Conservation (phyloP, 257 asterid genomes). For the Thymus quinquecostatus region DNA sequence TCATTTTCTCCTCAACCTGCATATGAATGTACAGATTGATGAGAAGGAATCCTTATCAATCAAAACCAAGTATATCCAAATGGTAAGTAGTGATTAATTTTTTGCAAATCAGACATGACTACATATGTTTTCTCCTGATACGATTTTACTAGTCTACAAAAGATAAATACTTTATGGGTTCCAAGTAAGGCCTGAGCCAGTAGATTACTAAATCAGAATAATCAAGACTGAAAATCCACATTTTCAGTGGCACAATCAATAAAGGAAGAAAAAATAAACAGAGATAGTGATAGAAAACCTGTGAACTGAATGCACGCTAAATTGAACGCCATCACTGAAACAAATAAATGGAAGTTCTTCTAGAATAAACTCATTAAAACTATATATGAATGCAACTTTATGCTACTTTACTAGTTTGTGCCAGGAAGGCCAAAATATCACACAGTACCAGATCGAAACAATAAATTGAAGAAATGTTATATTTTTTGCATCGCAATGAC, state of each 20-base stretch:
- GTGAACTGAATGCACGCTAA: slow-evolving; percentile 3
- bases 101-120: not conserved
- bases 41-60: slow-evolving; percentile 20
- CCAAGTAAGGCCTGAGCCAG: not conserved
- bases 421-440: slow-evolving; percentile 23
- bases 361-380: slow-evolving; percentile 10
- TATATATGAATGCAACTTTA: slow-evolving; percentile 9
- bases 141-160: not conserved
- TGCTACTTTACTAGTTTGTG: slow-evolving; percentile 17
- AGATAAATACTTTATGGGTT: not conserved
- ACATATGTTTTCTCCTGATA: not conserved
- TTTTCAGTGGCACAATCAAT: slow-evolving; percentile 6
- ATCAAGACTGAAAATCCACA: not conserved
- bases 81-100: not conserved
- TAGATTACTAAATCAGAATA: not conserved
- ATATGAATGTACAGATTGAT: slow-evolving; percentile 29
- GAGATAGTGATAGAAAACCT: not conserved
- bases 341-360: slow-evolving; percentile 19
- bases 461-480: slow-evolving; percentile 9
- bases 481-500: not conserved
- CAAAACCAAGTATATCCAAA: slow-evolving; percentile 8
- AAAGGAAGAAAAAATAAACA: not conserved
- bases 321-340: slow-evolving; percentile 6
- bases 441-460: slow-evolving; percentile 7
- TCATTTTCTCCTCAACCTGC: slow-evolving; percentile 94